These are phyloP conservation scores for Diplotaxis tenuifolia DNA, from an alignment of 345 rosid genomes.

Conservation along the genomic window DNA sequence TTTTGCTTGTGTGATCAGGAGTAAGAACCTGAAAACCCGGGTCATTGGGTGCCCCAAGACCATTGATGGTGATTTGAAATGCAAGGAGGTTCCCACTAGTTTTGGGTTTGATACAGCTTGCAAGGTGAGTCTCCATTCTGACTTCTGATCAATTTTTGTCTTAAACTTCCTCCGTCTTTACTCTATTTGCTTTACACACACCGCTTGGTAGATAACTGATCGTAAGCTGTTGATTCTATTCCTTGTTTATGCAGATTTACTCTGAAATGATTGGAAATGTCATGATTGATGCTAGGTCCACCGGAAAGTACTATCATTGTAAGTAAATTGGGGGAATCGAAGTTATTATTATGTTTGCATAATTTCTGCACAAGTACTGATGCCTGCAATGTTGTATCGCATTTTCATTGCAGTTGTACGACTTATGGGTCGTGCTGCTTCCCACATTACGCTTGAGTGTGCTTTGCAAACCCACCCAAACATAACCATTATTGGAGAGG, in stretches of 20 bases:
- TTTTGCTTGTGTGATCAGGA: too few species aligned
- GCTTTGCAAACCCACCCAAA: constrained; percentile 99
- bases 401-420: constrained; percentile 72
- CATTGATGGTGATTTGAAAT: constrained; percentile 97
- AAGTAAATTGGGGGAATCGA: constrained; percentile 36
- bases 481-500: constrained; percentile 93
- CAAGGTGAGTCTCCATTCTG: constrained; percentile 55
- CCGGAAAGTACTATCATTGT: constrained; percentile 98
- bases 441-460: constrained; percentile 97
- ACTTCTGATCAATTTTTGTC: neutral
- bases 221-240: neutral
- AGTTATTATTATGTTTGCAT: neutral
- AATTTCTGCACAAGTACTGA: neutral
- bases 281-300: constrained; percentile 97
- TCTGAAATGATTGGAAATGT: constrained; percentile 99
- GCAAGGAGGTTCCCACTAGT: constrained; percentile 96
- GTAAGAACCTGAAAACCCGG: constrained; percentile 73
- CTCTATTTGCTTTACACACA: neutral
- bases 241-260: constrained; percentile 59
- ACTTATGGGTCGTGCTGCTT: constrained; percentile 99
- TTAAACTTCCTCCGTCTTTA: neutral
- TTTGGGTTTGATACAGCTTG: constrained; percentile 99
- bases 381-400: constrained; percentile 7
- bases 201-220: neutral
- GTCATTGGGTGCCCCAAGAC: constrained; percentile 99